Conservation (phyloP, 495 filamentous ascomycete species). For the Aspergillus nidulans region DNA sequence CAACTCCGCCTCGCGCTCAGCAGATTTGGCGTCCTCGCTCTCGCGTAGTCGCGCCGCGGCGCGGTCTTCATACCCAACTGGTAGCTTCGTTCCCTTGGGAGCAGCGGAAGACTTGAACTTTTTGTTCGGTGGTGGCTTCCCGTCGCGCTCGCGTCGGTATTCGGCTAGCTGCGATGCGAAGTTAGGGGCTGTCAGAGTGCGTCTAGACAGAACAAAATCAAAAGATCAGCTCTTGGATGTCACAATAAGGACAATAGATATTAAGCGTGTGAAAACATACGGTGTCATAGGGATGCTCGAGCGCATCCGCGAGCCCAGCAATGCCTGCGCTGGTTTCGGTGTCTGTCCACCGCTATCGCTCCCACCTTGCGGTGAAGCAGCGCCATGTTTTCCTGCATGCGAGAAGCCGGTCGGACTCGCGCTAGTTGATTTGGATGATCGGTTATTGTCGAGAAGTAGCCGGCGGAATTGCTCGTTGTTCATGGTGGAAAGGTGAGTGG, state of each 20-base stretch:
- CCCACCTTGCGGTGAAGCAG: neutral
- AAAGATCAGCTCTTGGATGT: too few species aligned
- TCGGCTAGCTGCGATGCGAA: slow-evolving; percentile 87
- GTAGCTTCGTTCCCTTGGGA: slow-evolving; percentile 79
- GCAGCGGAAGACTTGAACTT: slow-evolving; percentile 74
- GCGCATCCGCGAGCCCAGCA: slow-evolving; percentile 55
- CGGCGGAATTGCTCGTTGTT: slow-evolving; percentile 96
- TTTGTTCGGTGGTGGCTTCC: slow-evolving; percentile 46
- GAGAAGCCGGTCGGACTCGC: neutral
- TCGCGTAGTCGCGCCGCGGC: slow-evolving; percentile 50
- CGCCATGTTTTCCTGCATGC: neutral
- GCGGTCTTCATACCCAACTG: slow-evolving; percentile 82
- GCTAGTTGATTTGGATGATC: slow-evolving; percentile 13
- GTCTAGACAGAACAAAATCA: slow-evolving; percentile 39
- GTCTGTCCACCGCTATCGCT: neutral
- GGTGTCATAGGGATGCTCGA: slow-evolving; percentile 86
- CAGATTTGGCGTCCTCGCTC: neutral
- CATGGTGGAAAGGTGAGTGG: slow-evolving; percentile 53
- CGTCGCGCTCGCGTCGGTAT: slow-evolving; percentile 48
- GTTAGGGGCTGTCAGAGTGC: slow-evolving; percentile 63
- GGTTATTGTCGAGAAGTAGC: slow-evolving; percentile 57
- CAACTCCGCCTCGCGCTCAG: neutral
- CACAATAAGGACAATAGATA: too few species aligned
- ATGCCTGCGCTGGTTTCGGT: slow-evolving; percentile 2
- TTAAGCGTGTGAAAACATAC: slow-evolving; percentile 31